Conservation (phyloP, 208 protist species). For the Novymonas esmeraldas region DNA sequence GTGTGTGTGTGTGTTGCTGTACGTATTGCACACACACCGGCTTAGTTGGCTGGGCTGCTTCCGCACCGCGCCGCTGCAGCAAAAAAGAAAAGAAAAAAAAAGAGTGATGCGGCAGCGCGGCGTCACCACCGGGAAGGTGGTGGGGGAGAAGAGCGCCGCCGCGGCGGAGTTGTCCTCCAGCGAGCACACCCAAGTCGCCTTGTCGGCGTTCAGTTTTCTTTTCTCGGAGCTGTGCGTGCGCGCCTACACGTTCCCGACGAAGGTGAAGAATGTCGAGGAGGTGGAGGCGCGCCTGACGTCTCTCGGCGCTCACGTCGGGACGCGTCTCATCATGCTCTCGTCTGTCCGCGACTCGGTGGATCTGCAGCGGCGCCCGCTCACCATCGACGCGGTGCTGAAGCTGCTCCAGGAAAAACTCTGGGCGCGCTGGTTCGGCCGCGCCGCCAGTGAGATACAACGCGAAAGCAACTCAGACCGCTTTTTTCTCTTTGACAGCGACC, state of each 20-base stretch:
- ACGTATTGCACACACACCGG: no score
- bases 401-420: slow-evolving; percentile 80
- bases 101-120: slow-evolving; percentile 24
- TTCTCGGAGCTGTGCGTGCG: slow-evolving; percentile 85
- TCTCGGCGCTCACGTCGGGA: slow-evolving; percentile 75
- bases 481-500: slow-evolving; percentile 83
- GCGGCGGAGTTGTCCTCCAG: slow-evolving; percentile 21
- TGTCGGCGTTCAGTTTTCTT: slow-evolving; percentile 85
- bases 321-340: slow-evolving; percentile 65
- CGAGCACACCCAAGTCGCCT: slow-evolving; percentile 61
- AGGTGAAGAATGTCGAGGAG: slow-evolving; percentile 77
- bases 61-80: no score
- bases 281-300: slow-evolving; percentile 73
- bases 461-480: slow-evolving; percentile 83
- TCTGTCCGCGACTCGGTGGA: slow-evolving; percentile 61
- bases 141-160: slow-evolving; percentile 22
- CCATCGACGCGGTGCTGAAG: slow-evolving; percentile 62
- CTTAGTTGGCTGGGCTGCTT: no score
- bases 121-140: slow-evolving; percentile 30
- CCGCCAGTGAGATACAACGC: slow-evolving; percentile 78
- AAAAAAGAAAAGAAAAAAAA: no score
- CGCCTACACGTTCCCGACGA: slow-evolving; percentile 74
- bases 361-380: slow-evolving; percentile 59
- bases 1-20: no score
- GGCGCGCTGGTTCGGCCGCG: slow-evolving; percentile 78